These are phyloP conservation scores for Cutaneotrichosporon curvatum DNA, from an alignment of 1,284 basidiomycete species.

Conservation along the genomic window DNA sequence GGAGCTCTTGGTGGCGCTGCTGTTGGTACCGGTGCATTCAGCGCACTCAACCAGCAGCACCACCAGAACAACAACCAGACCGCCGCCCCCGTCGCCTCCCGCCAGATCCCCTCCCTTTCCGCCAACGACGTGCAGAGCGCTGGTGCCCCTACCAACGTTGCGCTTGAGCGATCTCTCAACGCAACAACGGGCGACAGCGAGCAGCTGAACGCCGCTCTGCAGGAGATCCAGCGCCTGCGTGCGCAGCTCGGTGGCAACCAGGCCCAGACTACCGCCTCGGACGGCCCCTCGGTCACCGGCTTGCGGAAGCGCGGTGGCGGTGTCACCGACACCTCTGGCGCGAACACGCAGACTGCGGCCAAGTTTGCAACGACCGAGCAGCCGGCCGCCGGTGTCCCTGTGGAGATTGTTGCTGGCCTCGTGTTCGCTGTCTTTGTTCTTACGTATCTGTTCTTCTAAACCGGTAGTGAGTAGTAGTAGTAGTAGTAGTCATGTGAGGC, in stretches of 20 bases:
- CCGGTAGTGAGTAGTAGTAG: too few species aligned
- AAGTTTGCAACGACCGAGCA: constrained; percentile 4
- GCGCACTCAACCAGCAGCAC: neutral
- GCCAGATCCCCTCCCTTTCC: constrained; percentile 25
- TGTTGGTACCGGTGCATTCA: constrained; percentile 2
- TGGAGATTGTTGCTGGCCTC: constrained; percentile 52
- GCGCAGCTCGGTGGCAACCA: constrained; percentile 30
- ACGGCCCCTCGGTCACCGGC: constrained; percentile 36
- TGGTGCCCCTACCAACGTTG: constrained; percentile 27
- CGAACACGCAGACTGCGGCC: constrained; percentile 25
- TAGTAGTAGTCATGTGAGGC: neutral
- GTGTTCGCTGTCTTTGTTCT: constrained; percentile 53
- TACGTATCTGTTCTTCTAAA: constrained; percentile 52
- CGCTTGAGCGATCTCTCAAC: constrained; percentile 35
- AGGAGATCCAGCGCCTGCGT: constrained; percentile 44
- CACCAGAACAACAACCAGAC: constrained; percentile 1
- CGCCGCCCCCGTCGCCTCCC: neutral
- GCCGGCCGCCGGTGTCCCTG: constrained; percentile 46
- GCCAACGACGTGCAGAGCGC: constrained; percentile 25
- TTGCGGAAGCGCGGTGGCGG: constrained; percentile 38
- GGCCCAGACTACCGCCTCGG: too few species aligned
- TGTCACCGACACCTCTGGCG: constrained; percentile 21
- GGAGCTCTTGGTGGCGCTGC: constrained; percentile 5
- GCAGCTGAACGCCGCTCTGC: constrained; percentile 36
- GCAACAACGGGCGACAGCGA: constrained; percentile 38